phyloP scores from a whole-genome alignment of 2,329 filamentous ascomycete genomes.

The Epichloe scottii region DNA sequence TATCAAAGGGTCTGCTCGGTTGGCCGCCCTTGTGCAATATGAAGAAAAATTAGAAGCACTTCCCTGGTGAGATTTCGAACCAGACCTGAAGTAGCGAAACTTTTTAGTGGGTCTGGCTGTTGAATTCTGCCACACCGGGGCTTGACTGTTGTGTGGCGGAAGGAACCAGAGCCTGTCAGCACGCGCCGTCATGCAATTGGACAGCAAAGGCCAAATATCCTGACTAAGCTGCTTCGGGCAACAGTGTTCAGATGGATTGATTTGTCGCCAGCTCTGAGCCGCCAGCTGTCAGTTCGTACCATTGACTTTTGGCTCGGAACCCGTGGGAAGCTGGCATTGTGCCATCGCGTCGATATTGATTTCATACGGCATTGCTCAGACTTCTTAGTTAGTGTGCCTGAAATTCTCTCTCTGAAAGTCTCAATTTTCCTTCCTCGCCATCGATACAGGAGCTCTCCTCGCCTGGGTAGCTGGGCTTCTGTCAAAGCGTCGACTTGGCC shows the following conservation, averaged over 20 bases:
- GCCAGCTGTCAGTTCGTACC: background rate
- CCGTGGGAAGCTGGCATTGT: background rate
- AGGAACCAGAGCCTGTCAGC: background rate
- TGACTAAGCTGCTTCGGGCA: constrained; percentile 10
- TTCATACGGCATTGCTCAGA: background rate
- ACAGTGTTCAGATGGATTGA: constrained; percentile 1
- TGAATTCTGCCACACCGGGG: background rate
- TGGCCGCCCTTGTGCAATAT: background rate
- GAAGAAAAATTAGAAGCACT: background rate
- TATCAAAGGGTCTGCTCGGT: constrained; percentile 12
- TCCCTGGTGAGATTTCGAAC: background rate
- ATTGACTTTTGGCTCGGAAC: background rate
- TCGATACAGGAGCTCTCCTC: background rate
- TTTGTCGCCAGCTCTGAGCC: background rate
- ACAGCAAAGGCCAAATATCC: background rate
- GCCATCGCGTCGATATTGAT: background rate
- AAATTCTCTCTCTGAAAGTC: background rate
- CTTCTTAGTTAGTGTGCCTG: background rate
- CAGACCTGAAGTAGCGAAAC: constrained; percentile 4
- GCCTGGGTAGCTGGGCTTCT: background rate
- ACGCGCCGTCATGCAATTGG: no score
- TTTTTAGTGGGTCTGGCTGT: constrained; percentile 12
- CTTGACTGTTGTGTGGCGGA: no score
- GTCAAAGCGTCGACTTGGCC: background rate
- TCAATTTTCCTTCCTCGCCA: background rate